A percentile compares a stretch with the other conserved stretches of the same genome.
These are phyloP conservation scores for Salvia sclarea DNA, from an alignment of 305 asterid genomes.

Conservation along the genomic window DNA sequence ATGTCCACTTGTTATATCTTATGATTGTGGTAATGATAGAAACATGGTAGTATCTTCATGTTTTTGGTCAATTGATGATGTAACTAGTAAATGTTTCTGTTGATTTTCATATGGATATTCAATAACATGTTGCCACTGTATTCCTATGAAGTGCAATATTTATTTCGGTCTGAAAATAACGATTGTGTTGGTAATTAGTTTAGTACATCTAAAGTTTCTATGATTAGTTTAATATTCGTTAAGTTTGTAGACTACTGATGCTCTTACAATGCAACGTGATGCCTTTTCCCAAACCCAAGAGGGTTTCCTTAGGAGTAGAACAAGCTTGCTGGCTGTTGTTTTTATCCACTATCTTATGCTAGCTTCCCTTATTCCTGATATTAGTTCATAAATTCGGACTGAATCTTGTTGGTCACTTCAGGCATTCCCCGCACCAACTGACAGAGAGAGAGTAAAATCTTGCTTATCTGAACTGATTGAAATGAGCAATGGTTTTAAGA, in stretches of 20 bases:
- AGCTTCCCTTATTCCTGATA: background rate
- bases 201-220: background rate
- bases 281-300: background rate
- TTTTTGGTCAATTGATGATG: background rate
- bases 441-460: constrained; percentile 79
- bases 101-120: background rate
- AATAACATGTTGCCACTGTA: background rate
- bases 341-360: constrained; percentile 20
- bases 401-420: constrained; percentile 35
- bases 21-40: background rate
- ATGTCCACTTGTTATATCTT: background rate
- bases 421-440: constrained; percentile 82
- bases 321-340: constrained; percentile 2
- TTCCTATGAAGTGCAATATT: background rate
- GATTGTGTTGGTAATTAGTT: background rate
- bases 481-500: constrained; percentile 77
- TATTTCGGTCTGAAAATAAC: background rate
- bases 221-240: background rate
- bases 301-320: constrained; percentile 5
- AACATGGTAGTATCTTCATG: background rate
- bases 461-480: constrained; percentile 86
- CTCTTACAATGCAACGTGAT: background rate
- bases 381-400: constrained; percentile 6
- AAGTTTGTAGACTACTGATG: background rate
- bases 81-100: background rate